Base-by-base conservation (phyloP, 352 stramenopile species). In the Phytophthora podocarpi region DNA sequence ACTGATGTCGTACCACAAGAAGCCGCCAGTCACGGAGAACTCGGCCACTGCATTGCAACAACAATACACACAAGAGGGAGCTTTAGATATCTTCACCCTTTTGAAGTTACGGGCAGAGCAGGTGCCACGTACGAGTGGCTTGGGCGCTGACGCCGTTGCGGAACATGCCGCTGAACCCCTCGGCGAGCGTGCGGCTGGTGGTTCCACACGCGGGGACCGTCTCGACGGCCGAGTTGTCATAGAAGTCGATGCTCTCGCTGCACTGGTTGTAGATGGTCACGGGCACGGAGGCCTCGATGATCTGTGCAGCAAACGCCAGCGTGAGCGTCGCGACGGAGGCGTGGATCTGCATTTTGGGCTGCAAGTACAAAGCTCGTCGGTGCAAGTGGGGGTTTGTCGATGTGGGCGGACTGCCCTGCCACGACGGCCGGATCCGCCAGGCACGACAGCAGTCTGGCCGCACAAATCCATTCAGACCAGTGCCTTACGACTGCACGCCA, bases 201-300 rank as follows among this genome's bases (percentile, higher is more conserved):
- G 63, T 76, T 45, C 50, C 61, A 26, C 76, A 76, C 3, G 67
- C 6, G 0, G 71, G 69, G 37, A 90, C 55, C 24, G 46, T 71
- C 53, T 83, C 66, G 7, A 68, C 74, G 32, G 56, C 64, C 24
- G 30, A 66, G 59, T 90, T 88, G 72, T 88, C 76, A 52, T 85
- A 88, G 27, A 90, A 46, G 11, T 72, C 64, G 62, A 90, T 78
- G 40, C 47, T 59, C 36, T 78, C 59, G 8, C 54, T 63, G 58
- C 78, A 88, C 50, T 82, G 53, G 66, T 90, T 90, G 26, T 66
- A 58, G 48, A 90, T 74, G 34, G 65, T 86, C 34, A 87, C 50
- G 8, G 66, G 67, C 18, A 75, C 70, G 11, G 72, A 58, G 15
- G 66, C 66, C 5, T 58, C 46, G 26, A 67, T 56, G 15, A 55